These are phyloP conservation scores for Zymoseptoria passerinii DNA, from an alignment of 2,329 filamentous ascomycete species.

Conservation along the genomic window DNA sequence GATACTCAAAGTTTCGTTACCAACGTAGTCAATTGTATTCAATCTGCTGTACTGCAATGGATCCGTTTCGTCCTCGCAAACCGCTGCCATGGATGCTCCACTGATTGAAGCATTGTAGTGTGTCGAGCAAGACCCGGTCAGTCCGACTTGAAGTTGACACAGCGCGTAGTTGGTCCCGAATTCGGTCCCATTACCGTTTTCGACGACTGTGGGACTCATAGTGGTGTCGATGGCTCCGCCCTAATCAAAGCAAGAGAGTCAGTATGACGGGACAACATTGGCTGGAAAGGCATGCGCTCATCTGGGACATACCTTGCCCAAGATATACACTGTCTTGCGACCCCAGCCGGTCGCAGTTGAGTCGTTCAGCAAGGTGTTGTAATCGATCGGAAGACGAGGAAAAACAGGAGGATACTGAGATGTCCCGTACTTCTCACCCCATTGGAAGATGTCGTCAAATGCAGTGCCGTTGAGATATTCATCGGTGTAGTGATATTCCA, in stretches of 20 bases:
- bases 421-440: conserved; percentile 45
- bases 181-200: not conserved
- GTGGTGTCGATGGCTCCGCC: conserved; percentile 13
- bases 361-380: conserved; percentile 59
- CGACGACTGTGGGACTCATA: not conserved
- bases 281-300: too few relatives aligned
- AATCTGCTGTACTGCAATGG: conserved; percentile 47
- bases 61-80: conserved; percentile 53
- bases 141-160: conserved; percentile 57
- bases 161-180: conserved; percentile 49
- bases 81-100: conserved; percentile 52
- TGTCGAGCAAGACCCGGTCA: conserved; percentile 60
- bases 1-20: conserved; percentile 33
- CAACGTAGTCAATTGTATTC: conserved; percentile 46
- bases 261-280: too few relatives aligned
- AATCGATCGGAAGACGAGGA: conserved; percentile 47
- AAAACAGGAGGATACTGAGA: conserved; percentile 33
- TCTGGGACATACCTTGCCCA: conserved; percentile 54
- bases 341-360: conserved; percentile 30
- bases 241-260: not conserved
- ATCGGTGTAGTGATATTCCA: conserved; percentile 12
- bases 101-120: conserved; percentile 36
- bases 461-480: conserved; percentile 15
- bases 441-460: conserved; percentile 64
- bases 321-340: conserved; percentile 55